Evolutionary conservation across 176 grass and related monocot genomes (phyloP).

Genomic region (Bromus sterilis): DNA sequence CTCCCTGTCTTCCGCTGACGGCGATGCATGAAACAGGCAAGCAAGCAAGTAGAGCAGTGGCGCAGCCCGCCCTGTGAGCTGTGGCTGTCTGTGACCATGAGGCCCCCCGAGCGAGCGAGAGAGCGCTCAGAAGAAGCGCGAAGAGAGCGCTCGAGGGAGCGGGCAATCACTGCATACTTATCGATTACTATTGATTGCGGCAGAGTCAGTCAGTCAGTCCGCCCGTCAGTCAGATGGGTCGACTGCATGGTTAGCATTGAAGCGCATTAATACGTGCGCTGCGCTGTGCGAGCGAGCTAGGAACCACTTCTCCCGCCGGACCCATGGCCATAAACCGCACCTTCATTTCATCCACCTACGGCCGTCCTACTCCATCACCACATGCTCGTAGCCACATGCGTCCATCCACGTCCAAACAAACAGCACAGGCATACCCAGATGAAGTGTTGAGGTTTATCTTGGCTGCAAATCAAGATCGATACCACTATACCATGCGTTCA

Average conservation of each 20-base stretch:
- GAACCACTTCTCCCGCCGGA: not conserved
- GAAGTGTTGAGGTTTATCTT: too few species aligned
- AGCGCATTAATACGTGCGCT: slow-evolving; percentile 20
- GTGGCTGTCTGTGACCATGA: not conserved
- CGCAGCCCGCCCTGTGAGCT: too few species aligned
- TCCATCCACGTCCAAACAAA: not conserved
- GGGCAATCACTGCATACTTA: slow-evolving; percentile 27
- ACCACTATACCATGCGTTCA: too few species aligned
- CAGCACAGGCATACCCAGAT: too few species aligned
- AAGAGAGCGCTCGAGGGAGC: not conserved
- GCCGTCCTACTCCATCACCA: not conserved
- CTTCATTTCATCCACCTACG: slow-evolving; percentile 2
- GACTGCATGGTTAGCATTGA: slow-evolving; percentile 22
- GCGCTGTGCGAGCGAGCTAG: too few species aligned
- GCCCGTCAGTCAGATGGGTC: slow-evolving; percentile 21
- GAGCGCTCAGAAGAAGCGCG: too few species aligned
- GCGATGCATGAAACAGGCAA: not conserved
- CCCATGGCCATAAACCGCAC: not conserved
- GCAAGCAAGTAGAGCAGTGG: too few species aligned
- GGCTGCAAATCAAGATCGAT: not conserved
- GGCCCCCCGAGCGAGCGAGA: too few species aligned
- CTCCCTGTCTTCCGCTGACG: not conserved
- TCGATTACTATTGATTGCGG: slow-evolving; percentile 21
- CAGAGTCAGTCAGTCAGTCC: slow-evolving; percentile 17
- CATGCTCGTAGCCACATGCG: not conserved